Conservation (phyloP, 805 yeast genomes). For the Monosporozyma solicola region DNA sequence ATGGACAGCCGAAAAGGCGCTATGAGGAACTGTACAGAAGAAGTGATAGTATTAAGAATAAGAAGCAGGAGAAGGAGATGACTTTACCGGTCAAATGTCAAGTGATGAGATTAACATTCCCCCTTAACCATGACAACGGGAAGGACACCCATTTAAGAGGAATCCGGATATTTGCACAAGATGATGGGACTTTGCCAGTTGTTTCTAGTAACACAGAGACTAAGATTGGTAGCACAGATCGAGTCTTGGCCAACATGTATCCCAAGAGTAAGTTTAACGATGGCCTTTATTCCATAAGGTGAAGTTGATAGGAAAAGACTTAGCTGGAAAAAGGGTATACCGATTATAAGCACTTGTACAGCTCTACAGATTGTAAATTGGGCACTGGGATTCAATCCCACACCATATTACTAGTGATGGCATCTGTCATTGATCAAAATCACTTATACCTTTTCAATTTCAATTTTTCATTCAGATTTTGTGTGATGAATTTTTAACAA, state of each 20-base stretch:
- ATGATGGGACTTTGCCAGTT: not conserved
- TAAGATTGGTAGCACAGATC: not conserved
- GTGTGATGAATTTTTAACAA: not conserved
- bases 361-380: not conserved
- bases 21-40: not conserved
- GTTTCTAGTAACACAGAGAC: not conserved
- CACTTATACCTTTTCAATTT: not conserved
- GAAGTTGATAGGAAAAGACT: not conserved
- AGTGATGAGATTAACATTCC: constrained; percentile 23
- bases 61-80: constrained; percentile 15
- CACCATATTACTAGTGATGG: not conserved
- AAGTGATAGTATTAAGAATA: not conserved
- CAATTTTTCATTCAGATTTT: not conserved
- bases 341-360: too few species aligned
- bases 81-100: constrained; percentile 24
- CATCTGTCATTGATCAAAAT: not conserved
- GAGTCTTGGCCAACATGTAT: not conserved
- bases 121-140: constrained; percentile 80
- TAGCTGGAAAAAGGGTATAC: too few species aligned
- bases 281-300: not conserved
- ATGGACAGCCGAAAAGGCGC: not conserved
- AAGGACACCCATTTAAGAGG: constrained; percentile 88
- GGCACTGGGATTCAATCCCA: not conserved
- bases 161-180: constrained; percentile 33
- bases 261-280: not conserved